These are phyloP conservation scores for Aspergillus conjunctus DNA, from an alignment of 495 filamentous ascomycete genomes.

Conservation along the genomic window DNA sequence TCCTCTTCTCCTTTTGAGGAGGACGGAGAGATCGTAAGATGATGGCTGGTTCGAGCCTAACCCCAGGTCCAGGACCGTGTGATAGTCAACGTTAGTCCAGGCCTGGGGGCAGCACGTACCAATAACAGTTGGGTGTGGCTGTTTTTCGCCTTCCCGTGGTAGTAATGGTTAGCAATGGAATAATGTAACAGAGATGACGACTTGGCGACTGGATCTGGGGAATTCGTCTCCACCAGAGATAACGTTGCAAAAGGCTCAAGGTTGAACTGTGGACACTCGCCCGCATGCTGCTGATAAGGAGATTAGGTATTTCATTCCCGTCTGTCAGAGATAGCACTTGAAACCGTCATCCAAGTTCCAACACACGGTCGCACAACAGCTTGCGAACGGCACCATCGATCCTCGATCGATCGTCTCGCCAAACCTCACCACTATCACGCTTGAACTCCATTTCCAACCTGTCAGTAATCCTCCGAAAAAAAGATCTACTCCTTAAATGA, in stretches of 20 bases:
- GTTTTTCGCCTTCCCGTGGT: neutral
- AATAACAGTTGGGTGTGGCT: neutral
- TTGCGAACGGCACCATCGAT: too few species aligned
- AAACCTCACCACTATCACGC: too few species aligned
- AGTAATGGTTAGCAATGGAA: slow-evolving; percentile 1
- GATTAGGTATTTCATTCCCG: neutral
- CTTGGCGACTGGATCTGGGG: slow-evolving; percentile 4
- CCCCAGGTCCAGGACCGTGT: neutral
- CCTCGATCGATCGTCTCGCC: too few species aligned
- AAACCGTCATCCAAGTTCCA: too few species aligned
- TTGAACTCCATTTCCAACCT: too few species aligned
- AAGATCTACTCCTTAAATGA: too few species aligned
- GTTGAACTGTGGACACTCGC: too few species aligned
- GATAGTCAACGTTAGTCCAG: neutral
- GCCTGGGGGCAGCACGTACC: neutral
- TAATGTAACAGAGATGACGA: slow-evolving; percentile 5
- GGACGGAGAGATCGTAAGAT: neutral
- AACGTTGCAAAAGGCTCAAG: neutral
- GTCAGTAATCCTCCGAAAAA: too few species aligned
- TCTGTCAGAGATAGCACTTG: too few species aligned
- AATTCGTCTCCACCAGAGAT: slow-evolving; percentile 2
- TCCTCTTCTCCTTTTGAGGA: neutral
- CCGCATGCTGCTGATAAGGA: neutral
- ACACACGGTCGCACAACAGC: too few species aligned
- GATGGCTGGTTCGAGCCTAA: neutral